A percentile compares a stretch with the other conserved stretches of the same genome.
phyloP scores from a whole-genome alignment of 495 filamentous ascomycete species.

The Apiosordaria backusii region DNA sequence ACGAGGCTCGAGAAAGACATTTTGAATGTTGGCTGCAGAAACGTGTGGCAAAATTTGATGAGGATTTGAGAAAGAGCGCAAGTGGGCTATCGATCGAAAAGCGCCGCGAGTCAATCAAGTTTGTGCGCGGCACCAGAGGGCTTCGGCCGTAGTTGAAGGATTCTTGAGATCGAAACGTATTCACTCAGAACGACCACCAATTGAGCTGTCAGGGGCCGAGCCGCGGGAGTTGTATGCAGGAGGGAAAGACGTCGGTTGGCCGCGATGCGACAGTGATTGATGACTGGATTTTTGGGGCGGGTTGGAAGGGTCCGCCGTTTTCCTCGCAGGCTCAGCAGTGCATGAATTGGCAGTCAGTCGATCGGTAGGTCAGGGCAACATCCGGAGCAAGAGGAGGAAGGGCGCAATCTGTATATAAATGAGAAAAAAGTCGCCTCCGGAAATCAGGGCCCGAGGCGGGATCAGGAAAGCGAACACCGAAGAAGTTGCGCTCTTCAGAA shows the following conservation, averaged over 20 bases:
- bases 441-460: constrained; percentile 8
- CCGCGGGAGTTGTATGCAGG: not conserved
- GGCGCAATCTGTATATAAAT: not conserved
- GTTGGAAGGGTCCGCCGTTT: not conserved
- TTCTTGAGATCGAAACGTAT: not conserved
- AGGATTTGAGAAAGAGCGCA: not conserved
- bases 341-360: not conserved
- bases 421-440: constrained; percentile 17
- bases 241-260: not conserved
- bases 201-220: not conserved
- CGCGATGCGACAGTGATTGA: constrained; percentile 2
- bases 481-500: not conserved
- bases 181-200: not conserved
- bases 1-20: constrained; percentile 95
- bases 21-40: constrained; percentile 11
- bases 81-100: not conserved
- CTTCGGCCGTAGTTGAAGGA: not conserved
- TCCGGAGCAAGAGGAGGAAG: constrained; percentile 2
- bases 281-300: not conserved
- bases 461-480: constrained; percentile 1
- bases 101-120: not conserved
- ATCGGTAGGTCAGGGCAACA: not conserved
- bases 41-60: not conserved
- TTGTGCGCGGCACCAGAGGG: not conserved
- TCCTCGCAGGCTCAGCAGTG: not conserved